Conservation (phyloP, 176 grass and related monocot species). For the Bromus sterilis region DNA sequence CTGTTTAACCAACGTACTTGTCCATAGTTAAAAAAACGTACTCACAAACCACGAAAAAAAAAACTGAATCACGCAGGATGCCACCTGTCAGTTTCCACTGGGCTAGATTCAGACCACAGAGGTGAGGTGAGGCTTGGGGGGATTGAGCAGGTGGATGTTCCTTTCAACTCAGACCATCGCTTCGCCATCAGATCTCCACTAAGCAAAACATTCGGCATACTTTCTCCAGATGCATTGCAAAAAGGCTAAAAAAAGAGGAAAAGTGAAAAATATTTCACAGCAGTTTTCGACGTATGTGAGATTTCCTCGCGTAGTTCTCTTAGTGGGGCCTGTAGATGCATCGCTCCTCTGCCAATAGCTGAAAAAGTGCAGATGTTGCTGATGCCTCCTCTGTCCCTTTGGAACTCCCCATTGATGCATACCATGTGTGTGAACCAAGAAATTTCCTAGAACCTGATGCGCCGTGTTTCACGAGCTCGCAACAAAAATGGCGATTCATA, state of each 20-base stretch:
- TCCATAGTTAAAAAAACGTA: too few species aligned
- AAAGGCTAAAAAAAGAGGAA: too few species aligned
- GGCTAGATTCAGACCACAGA: not conserved
- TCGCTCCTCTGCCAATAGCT: not conserved
- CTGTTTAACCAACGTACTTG: too few species aligned
- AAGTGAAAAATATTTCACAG: not conserved
- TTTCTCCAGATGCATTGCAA: too few species aligned
- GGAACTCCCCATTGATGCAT: not conserved
- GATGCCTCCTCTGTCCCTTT: not conserved
- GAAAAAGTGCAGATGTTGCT: not conserved
- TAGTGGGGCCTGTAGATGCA: not conserved
- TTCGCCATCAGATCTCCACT: not conserved
- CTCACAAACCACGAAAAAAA: too few species aligned
- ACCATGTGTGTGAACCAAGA: not conserved
- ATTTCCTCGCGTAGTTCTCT: not conserved
- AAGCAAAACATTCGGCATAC: too few species aligned
- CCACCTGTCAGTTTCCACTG: not conserved
- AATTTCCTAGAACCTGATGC: not conserved
- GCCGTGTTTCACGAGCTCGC: not conserved
- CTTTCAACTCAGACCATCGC: not conserved
- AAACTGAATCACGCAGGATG: not conserved
- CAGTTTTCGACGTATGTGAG: not conserved
- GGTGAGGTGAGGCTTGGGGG: too few species aligned
- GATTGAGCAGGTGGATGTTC: not conserved
- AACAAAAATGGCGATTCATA: not conserved